Evolutionary conservation across 2,329 filamentous ascomycete genomes (phyloP).

Genomic region (Paecilomyces dactylethromorphus): DNA sequence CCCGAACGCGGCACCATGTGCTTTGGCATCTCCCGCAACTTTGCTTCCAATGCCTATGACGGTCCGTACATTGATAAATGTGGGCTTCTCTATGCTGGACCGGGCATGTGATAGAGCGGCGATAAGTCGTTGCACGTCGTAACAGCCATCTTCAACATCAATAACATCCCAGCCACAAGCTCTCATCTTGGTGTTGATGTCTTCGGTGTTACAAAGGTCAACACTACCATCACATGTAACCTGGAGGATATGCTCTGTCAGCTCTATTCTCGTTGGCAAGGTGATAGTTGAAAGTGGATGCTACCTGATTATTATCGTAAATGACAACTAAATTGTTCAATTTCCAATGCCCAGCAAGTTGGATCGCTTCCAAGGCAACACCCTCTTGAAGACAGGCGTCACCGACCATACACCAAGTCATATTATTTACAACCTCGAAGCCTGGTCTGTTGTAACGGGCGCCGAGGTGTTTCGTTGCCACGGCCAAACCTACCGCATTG

Average conservation of each 20-base stretch:
- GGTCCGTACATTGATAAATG: constrained; percentile 53
- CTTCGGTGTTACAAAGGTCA: constrained; percentile 48
- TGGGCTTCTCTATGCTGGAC: constrained; percentile 43
- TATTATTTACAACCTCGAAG: constrained; percentile 45
- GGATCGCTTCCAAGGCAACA: constrained; percentile 49
- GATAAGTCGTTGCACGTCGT: constrained; percentile 44
- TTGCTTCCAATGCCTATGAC: constrained; percentile 49
- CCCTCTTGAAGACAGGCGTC: constrained; percentile 54
- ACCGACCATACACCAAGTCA: constrained; percentile 52
- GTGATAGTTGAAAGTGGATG: too few relatives aligned
- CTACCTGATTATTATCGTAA: constrained; percentile 56
- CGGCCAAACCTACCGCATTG: constrained; percentile 54
- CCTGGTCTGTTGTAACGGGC: constrained; percentile 48
- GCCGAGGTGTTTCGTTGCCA: constrained; percentile 51
- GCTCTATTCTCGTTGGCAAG: too few relatives aligned
- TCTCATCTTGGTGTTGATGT: constrained; percentile 52
- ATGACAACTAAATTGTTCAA: constrained; percentile 51
- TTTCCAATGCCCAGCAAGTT: constrained; percentile 48
- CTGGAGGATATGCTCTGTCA: too few relatives aligned
- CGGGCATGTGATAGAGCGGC: constrained; percentile 42
- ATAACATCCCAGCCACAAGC: constrained; percentile 53
- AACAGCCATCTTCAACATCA: constrained; percentile 48
- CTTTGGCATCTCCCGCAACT: constrained; percentile 26
- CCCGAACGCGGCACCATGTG: constrained; percentile 5
- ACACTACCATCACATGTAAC: constrained; percentile 52